These are phyloP conservation scores for Starmerella gropengiesseri DNA, from an alignment of 805 yeast species.

Conservation along the genomic window DNA sequence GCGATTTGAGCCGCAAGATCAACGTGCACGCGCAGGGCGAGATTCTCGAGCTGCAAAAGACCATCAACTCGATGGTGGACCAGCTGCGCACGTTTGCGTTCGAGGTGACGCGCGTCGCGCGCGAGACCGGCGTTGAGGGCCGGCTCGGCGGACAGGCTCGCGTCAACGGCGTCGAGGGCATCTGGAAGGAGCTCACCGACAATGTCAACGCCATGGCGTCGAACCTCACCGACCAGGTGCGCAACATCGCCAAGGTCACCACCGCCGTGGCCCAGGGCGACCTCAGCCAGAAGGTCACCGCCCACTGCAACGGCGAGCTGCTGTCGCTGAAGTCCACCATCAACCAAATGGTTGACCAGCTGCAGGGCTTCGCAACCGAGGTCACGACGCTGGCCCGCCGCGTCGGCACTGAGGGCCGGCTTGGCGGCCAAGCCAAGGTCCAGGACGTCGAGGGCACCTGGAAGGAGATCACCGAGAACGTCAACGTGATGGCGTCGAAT, in stretches of 20 bases:
- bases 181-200: slow-evolving; percentile 79
- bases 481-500: slow-evolving; percentile 79
- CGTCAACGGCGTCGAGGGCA: slow-evolving; percentile 69
- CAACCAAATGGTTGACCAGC: slow-evolving; percentile 79
- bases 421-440: slow-evolving; percentile 80
- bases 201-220: slow-evolving; percentile 85
- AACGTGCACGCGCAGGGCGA: slow-evolving; percentile 90
- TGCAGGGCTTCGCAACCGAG: slow-evolving; percentile 71
- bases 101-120: slow-evolving; percentile 76
- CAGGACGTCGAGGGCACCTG: slow-evolving; percentile 78
- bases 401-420: slow-evolving; percentile 79
- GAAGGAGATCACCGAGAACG: slow-evolving; percentile 74
- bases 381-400: slow-evolving; percentile 78
- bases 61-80: slow-evolving; percentile 82
- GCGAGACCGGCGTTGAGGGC: slow-evolving; percentile 86
- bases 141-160: slow-evolving; percentile 81
- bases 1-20: slow-evolving; percentile 72
- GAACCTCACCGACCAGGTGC: slow-evolving; percentile 75
- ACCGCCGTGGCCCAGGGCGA: slow-evolving; percentile 83
- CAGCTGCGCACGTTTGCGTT: slow-evolving; percentile 73
- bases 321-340: slow-evolving; percentile 72
- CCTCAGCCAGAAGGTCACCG: slow-evolving; percentile 68
- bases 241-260: slow-evolving; percentile 78
- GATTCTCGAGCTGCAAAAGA: slow-evolving; percentile 71
- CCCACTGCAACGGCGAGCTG: slow-evolving; percentile 75